These are phyloP conservation scores for Orbilia oligospora DNA, from an alignment of 2,329 filamentous ascomycete species.

Conservation along the genomic window DNA sequence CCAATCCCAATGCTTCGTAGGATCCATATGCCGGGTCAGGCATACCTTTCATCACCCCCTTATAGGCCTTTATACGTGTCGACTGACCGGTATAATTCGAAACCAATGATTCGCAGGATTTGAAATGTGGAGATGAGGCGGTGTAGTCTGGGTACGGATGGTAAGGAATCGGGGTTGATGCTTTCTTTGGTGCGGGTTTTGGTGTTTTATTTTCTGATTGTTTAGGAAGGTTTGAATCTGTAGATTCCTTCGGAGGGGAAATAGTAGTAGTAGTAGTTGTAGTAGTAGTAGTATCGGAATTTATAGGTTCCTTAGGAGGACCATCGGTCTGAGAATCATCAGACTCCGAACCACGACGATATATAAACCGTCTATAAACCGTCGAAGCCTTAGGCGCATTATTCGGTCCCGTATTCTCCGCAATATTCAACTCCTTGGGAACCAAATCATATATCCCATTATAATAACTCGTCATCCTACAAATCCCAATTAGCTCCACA, in stretches of 20 bases:
- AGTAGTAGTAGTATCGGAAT: too few species aligned
- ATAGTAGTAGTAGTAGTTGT: too few species aligned
- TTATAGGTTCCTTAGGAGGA: not conserved
- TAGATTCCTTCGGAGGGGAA: not conserved
- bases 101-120: conserved; percentile 64
- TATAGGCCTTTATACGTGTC: conserved; percentile 31
- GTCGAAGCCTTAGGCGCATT: conserved; percentile 67
- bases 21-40: conserved; percentile 89
- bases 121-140: conserved; percentile 70
- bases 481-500: not conserved
- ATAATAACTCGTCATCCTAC: conserved; percentile 81
- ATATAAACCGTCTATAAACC: not conserved
- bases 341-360: not conserved
- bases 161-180: conserved; percentile 68
- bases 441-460: conserved; percentile 84
- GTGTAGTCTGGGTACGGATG: conserved; percentile 78
- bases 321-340: not conserved
- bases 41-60: conserved; percentile 84
- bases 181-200: conserved; percentile 69
- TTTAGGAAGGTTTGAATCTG: not conserved
- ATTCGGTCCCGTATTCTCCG: conserved; percentile 81
- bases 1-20: conserved; percentile 82
- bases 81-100: conserved; percentile 46
- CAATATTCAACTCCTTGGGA: conserved; percentile 75
- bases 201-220: conserved; percentile 64